A percentile compares a stretch with the other conserved stretches of the same genome.
These are phyloP conservation scores for Myxozyma neglecta DNA, from an alignment of 805 yeast species.

Conservation along the genomic window DNA sequence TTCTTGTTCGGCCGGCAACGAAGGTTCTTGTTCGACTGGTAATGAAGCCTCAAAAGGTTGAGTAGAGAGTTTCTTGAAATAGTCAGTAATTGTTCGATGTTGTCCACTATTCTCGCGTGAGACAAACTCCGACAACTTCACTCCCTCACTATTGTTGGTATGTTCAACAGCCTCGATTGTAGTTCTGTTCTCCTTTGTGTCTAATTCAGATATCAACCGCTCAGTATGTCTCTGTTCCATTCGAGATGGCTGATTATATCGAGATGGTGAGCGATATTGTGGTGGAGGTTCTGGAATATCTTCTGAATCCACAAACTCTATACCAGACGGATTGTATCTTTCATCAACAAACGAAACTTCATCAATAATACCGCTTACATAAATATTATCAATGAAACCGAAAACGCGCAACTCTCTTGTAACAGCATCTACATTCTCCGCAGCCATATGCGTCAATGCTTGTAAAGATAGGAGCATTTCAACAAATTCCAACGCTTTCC, in stretches of 20 bases:
- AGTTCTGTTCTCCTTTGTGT: background rate
- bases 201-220: background rate
- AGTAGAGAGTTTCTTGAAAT: constrained; percentile 10
- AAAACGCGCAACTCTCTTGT: constrained; percentile 26
- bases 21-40: background rate
- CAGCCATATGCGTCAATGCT: constrained; percentile 9
- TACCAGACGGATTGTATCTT: constrained; percentile 10
- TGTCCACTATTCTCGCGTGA: background rate
- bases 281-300: background rate
- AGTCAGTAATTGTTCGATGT: background rate
- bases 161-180: background rate
- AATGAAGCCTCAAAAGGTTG: background rate
- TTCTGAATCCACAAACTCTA: constrained; percentile 16
- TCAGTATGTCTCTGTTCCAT: too few relatives aligned
- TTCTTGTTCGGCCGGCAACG: background rate
- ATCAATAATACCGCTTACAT: constrained; percentile 30
- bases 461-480: constrained; percentile 19
- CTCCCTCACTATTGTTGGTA: background rate
- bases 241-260: background rate
- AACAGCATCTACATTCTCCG: background rate
- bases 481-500: constrained; percentile 14
- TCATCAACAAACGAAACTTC: constrained; percentile 20
- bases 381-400: constrained; percentile 25
- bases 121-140: background rate
- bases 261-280: background rate